A percentile compares a stretch with the other conserved stretches of the same genome.
Conservation (phyloP, 2,329 filamentous ascomycete genomes). For the Diplocarpon rosae region DNA sequence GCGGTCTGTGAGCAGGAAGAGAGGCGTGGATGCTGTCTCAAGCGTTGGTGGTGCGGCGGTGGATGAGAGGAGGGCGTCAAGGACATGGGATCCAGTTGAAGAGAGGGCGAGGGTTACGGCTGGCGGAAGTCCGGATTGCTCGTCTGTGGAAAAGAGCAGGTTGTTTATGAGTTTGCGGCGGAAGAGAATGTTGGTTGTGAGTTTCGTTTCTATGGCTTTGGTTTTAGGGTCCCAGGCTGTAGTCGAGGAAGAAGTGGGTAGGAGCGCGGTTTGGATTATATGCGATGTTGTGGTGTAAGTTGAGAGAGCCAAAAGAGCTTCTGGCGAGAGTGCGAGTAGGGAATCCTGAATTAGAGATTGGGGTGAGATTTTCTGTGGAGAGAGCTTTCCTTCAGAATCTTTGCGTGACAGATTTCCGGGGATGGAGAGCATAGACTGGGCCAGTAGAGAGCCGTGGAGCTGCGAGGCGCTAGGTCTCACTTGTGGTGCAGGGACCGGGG, state of each 20-base stretch:
- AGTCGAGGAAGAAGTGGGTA: slow-evolving; percentile 28
- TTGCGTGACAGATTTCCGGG: slow-evolving; percentile 52
- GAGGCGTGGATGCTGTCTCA: slow-evolving; percentile 7
- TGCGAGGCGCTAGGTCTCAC: slow-evolving; percentile 36
- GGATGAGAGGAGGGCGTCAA: slow-evolving; percentile 49
- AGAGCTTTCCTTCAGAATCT: not conserved
- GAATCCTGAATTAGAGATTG: slow-evolving; percentile 55
- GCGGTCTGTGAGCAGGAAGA: slow-evolving; percentile 58
- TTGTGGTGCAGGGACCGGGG: slow-evolving; percentile 16
- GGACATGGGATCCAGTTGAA: slow-evolving; percentile 52
- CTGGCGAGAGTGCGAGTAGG: slow-evolving; percentile 47
- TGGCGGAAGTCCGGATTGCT: slow-evolving; percentile 2
- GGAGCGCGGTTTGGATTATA: slow-evolving; percentile 53
- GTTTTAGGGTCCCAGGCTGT: not conserved
- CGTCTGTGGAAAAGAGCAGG: slow-evolving; percentile 32
- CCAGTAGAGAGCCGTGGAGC: slow-evolving; percentile 73
- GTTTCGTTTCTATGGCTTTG: slow-evolving; percentile 11
- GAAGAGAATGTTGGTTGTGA: slow-evolving; percentile 48
- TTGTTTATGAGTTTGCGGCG: slow-evolving; percentile 51
- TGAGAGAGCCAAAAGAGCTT: slow-evolving; percentile 52
- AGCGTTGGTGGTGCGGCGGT: slow-evolving; percentile 11
- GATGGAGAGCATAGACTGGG: slow-evolving; percentile 66
- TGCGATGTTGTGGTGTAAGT: slow-evolving; percentile 39
- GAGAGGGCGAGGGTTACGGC: slow-evolving; percentile 36
- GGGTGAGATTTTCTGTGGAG: not conserved